These are phyloP conservation scores for Pichia sp. DNA, from an alignment of 1,139 yeast species.

Conservation along the genomic window DNA sequence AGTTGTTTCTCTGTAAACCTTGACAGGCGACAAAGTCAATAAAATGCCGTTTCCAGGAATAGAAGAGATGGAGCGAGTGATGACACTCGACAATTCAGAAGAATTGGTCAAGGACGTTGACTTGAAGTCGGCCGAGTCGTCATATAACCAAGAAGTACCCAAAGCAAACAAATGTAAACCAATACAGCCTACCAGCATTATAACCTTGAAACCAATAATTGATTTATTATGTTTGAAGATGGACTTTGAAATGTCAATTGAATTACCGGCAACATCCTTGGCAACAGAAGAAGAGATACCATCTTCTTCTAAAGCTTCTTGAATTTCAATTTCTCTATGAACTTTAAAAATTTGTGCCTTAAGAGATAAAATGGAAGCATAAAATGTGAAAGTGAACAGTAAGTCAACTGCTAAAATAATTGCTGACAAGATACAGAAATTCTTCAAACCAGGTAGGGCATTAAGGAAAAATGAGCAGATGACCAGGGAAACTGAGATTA, in stretches of 20 bases:
- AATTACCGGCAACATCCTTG: constrained; percentile 52
- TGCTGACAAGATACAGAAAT: constrained; percentile 75
- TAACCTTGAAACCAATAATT: constrained; percentile 55
- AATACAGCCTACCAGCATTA: constrained; percentile 60
- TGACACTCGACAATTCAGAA: constrained; percentile 25
- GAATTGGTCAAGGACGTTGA: constrained; percentile 13
- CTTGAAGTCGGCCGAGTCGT: constrained; percentile 32
- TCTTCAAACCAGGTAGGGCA: constrained; percentile 66
- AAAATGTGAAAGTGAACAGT: constrained; percentile 72
- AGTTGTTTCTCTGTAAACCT: constrained; percentile 63
- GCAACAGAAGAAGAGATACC: constrained; percentile 78
- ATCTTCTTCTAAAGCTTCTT: constrained; percentile 86
- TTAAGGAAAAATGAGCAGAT: constrained; percentile 64
- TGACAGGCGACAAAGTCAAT: constrained; percentile 60
- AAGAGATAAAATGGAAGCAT: constrained; percentile 75
- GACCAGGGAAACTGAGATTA: constrained; percentile 66
- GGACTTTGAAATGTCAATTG: constrained; percentile 26
- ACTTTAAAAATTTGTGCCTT: constrained; percentile 88
- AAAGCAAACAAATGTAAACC: constrained; percentile 70
- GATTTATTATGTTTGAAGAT: constrained; percentile 29
- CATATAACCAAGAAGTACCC: constrained; percentile 66
- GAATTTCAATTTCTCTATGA: constrained; percentile 73
- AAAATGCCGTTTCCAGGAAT: constrained; percentile 36
- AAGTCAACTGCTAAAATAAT: constrained; percentile 69
- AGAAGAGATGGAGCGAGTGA: constrained; percentile 16